Conservation (phyloP, 495 filamentous ascomycete species). For the Penicillium crystallinum region DNA sequence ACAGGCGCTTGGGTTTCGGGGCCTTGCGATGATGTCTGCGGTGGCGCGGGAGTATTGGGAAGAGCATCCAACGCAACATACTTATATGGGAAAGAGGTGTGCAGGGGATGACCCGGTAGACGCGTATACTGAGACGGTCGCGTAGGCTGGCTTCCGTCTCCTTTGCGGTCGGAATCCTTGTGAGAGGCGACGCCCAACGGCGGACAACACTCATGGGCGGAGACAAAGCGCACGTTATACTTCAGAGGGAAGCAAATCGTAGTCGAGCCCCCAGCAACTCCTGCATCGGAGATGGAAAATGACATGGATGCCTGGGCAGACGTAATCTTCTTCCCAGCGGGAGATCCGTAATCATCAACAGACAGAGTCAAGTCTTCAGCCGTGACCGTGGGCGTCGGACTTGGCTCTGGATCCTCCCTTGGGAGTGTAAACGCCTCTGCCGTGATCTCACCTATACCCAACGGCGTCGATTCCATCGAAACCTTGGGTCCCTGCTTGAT, state of each 20-base stretch:
- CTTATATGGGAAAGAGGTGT: conserved; percentile 55
- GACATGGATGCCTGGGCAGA: conserved; percentile 46
- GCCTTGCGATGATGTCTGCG: not conserved
- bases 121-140: conserved; percentile 19
- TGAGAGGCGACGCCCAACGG: conserved; percentile 36
- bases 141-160: conserved; percentile 22
- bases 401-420: conserved; percentile 14
- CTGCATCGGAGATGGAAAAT: conserved; percentile 31
- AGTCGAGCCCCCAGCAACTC: conserved; percentile 26
- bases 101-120: conserved; percentile 57
- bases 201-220: conserved; percentile 58
- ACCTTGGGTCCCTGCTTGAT: conserved; percentile 37
- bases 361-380: conserved; percentile 21
- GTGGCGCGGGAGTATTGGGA: conserved; percentile 22
- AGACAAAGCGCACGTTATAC: conserved; percentile 63
- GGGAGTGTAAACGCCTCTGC: conserved; percentile 42
- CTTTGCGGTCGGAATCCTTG: not conserved
- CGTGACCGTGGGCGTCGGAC: conserved; percentile 8
- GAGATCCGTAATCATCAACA: conserved; percentile 11
- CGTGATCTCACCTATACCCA: conserved; percentile 40
- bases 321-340: conserved; percentile 25
- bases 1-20: conserved; percentile 21
- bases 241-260: conserved; percentile 44
- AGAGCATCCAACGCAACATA: conserved; percentile 50
- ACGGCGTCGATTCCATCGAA: conserved; percentile 31